phyloP scores from a whole-genome alignment of 2,329 filamentous ascomycete genomes.

The Clonostachys rhizophaga region DNA sequence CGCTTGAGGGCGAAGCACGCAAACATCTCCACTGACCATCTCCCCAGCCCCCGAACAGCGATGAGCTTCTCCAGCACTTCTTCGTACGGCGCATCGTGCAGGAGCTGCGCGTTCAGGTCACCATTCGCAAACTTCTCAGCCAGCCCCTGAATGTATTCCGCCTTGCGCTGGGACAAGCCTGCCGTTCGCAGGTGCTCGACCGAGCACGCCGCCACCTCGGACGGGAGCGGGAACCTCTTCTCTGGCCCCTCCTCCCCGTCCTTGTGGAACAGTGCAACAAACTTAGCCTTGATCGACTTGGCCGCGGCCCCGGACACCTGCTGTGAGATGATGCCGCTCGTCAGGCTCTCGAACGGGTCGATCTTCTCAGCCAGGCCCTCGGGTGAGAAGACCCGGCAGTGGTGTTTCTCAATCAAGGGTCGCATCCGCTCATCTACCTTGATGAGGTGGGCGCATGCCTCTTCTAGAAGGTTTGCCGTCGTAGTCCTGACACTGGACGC shows the following conservation, averaged over 20 bases:
- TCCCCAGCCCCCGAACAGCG: constrained; percentile 80
- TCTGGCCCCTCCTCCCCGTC: constrained; percentile 5
- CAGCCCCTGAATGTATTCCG: constrained; percentile 87
- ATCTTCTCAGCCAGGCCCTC: constrained; percentile 79
- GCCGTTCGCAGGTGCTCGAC: constrained; percentile 72
- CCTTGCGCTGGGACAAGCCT: constrained; percentile 89
- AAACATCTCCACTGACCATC: constrained; percentile 98
- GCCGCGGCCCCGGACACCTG: constrained; percentile 94
- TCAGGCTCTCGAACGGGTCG: constrained; percentile 81
- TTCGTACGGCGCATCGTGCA: constrained; percentile 77
- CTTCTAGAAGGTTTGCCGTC: constrained; percentile 67
- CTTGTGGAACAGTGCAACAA: constrained; percentile 65
- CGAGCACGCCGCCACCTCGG: constrained; percentile 60
- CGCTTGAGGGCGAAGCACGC: constrained; percentile 92
- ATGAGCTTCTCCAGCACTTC: constrained; percentile 78
- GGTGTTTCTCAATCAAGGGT: constrained; percentile 67
- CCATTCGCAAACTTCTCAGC: constrained; percentile 75
- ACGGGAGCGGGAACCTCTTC: constrained; percentile 68
- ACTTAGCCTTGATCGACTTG: constrained; percentile 81
- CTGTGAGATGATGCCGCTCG: constrained; percentile 88
- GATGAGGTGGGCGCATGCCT: constrained; percentile 72
- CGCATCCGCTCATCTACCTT: constrained; percentile 68
- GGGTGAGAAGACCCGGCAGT: constrained; percentile 75
- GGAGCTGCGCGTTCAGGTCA: constrained; percentile 70
- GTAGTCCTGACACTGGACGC: constrained; percentile 36